Conservation (phyloP, 345 rosid genomes). For the Ailanthus altissimus region DNA sequence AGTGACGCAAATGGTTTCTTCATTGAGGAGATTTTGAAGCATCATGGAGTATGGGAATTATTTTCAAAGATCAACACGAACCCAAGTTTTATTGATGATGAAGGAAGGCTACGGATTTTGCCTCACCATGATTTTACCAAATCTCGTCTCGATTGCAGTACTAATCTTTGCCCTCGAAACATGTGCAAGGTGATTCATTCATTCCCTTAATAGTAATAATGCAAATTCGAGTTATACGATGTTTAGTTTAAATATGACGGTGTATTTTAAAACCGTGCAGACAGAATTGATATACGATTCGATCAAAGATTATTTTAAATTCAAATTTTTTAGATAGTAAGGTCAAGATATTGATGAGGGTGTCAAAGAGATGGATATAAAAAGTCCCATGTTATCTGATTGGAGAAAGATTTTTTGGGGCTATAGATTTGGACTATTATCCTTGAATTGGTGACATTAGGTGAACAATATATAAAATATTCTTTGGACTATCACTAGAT, state of each 20-base stretch:
- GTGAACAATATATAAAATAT: too few relatives aligned
- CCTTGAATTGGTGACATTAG: too few relatives aligned
- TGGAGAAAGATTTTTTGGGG: not conserved
- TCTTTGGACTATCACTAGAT: too few relatives aligned
- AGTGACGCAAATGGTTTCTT: conserved; percentile 78
- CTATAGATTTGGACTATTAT: not conserved
- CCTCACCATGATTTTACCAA: conserved; percentile 65
- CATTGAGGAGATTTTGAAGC: conserved; percentile 67
- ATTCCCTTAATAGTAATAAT: too few relatives aligned
- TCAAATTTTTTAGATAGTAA: not conserved
- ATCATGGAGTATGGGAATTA: conserved; percentile 55
- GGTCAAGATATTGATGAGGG: too few relatives aligned
- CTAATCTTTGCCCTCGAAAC: conserved; percentile 66
- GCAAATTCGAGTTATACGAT: too few relatives aligned
- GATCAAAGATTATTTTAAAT: not conserved
- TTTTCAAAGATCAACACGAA: conserved; percentile 82
- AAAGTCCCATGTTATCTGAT: not conserved
- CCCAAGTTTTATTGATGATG: conserved; percentile 56
- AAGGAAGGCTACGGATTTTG: conserved; percentile 57
- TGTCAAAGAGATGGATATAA: too few relatives aligned
- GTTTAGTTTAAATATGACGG: too few relatives aligned
- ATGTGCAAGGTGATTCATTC: conserved; percentile 78
- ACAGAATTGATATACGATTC: too few relatives aligned
- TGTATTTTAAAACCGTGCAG: too few relatives aligned
- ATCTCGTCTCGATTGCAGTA: conserved; percentile 56